phyloP scores from a whole-genome alignment of 1,139 yeast species.

The Pichiaceae sp. region DNA sequence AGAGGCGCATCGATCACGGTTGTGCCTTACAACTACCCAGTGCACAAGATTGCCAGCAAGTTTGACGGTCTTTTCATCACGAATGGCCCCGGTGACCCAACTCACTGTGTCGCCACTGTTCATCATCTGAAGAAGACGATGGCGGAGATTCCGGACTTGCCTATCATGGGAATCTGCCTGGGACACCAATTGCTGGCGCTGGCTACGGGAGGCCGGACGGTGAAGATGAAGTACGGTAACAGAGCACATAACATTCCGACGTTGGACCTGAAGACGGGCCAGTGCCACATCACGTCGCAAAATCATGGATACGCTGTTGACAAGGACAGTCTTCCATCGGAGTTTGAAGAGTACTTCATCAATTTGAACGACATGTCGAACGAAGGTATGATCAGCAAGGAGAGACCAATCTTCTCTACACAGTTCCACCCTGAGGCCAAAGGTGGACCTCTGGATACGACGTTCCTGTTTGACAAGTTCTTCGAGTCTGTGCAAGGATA shows the following conservation, averaged over 20 bases:
- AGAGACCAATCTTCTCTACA: constrained; percentile 86
- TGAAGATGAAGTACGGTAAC: constrained; percentile 93
- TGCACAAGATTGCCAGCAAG: constrained; percentile 82
- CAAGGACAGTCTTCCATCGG: constrained; percentile 60
- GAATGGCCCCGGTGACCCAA: constrained; percentile 98
- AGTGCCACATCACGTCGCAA: constrained; percentile 95
- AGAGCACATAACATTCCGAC: constrained; percentile 99
- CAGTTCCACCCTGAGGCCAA: constrained; percentile 99
- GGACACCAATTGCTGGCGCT: constrained; percentile 95
- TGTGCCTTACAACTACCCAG: constrained; percentile 91
- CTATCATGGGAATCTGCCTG: constrained; percentile 93
- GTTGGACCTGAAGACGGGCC: constrained; percentile 78
- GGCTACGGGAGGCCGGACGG: constrained; percentile 89
- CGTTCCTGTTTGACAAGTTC: constrained; percentile 84
- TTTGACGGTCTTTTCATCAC: constrained; percentile 93
- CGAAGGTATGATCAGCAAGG: constrained; percentile 90
- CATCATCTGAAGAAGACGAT: constrained; percentile 66
- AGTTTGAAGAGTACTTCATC: constrained; percentile 80
- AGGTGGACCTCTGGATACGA: constrained; percentile 95
- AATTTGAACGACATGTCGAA: constrained; percentile 92
- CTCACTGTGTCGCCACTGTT: constrained; percentile 80
- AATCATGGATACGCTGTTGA: constrained; percentile 98
- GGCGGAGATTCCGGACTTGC: constrained; percentile 54
- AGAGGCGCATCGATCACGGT: constrained; percentile 96
- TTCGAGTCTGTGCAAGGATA: constrained; percentile 59